Conservation (phyloP, 441 rosid genomes). For the Dalechampia spathulata region DNA sequence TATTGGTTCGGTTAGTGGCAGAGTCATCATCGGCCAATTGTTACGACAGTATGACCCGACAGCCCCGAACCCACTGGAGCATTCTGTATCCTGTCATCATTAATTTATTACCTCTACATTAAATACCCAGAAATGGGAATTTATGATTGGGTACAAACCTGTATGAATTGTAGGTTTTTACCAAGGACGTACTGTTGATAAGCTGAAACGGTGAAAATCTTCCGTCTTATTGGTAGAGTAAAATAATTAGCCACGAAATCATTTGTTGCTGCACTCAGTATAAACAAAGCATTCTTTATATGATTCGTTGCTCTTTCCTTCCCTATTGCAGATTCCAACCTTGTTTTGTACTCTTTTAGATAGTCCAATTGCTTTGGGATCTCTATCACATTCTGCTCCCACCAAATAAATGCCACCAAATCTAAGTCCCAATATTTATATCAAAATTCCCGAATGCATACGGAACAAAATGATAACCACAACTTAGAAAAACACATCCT, state of each 20-base stretch:
- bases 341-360: slow-evolving; percentile 60
- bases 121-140: too few species aligned
- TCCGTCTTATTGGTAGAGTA: slow-evolving; percentile 42
- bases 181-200: slow-evolving; percentile 53
- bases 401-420: neutral
- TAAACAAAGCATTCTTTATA: slow-evolving; percentile 37
- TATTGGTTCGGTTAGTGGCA: too few species aligned
- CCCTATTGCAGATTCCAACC: slow-evolving; percentile 42
- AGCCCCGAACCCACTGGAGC: too few species aligned
- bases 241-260: slow-evolving; percentile 70
- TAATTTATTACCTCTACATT: too few species aligned
- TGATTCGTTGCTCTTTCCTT: slow-evolving; percentile 33
- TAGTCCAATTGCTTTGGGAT: slow-evolving; percentile 49
- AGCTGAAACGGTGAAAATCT: slow-evolving; percentile 34
- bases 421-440: neutral
- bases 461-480: too few species aligned
- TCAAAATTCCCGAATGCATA: too few species aligned
- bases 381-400: slow-evolving; percentile 44
- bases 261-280: slow-evolving; percentile 67
- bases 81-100: too few species aligned
- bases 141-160: slow-evolving; percentile 40
- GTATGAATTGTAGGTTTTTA: slow-evolving; percentile 29
- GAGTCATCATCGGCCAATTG: too few species aligned
- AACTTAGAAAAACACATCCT: too few species aligned
- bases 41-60: too few species aligned